These are phyloP conservation scores for Populus deltoides DNA, from an alignment of 345 rosid species.

Conservation along the genomic window DNA sequence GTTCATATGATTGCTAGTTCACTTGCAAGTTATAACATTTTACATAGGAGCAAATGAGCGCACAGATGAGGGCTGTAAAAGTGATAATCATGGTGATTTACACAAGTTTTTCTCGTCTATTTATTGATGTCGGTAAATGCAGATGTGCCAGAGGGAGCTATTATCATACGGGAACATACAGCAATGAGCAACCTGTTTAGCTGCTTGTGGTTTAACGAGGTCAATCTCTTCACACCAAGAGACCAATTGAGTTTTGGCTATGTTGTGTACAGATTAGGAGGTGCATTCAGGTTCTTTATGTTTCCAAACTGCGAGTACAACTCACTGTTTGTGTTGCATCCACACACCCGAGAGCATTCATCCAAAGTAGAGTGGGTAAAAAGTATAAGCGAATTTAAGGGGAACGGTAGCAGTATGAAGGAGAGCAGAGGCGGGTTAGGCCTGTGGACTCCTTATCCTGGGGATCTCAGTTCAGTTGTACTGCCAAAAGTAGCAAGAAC, in stretches of 20 bases:
- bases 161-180: constrained; percentile 84
- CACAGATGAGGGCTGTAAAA: not conserved
- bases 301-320: constrained; percentile 93
- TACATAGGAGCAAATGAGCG: not conserved
- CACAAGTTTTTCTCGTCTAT: not conserved
- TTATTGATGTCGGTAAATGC: constrained; percentile 20
- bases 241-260: constrained; percentile 97
- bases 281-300: constrained; percentile 72
- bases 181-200: constrained; percentile 71
- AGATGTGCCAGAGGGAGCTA: constrained; percentile 99
- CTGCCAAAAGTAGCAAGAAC: constrained; percentile 68
- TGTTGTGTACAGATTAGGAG: constrained; percentile 66
- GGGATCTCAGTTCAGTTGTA: constrained; percentile 61
- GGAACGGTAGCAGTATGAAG: constrained; percentile 70
- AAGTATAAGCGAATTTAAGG: constrained; percentile 62
- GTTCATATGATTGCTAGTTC: not conserved
- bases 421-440: constrained; percentile 92
- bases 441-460: constrained; percentile 93
- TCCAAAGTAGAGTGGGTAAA: constrained; percentile 96
- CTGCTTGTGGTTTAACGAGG: constrained; percentile 99
- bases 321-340: constrained; percentile 77
- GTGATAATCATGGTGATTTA: not conserved
- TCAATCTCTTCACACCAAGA: constrained; percentile 89
- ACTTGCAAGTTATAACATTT: not conserved
- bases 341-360: constrained; percentile 93